Base-by-base conservation (phyloP, 1,284 basidiomycete species). In the Ustilago nuda region DNA sequence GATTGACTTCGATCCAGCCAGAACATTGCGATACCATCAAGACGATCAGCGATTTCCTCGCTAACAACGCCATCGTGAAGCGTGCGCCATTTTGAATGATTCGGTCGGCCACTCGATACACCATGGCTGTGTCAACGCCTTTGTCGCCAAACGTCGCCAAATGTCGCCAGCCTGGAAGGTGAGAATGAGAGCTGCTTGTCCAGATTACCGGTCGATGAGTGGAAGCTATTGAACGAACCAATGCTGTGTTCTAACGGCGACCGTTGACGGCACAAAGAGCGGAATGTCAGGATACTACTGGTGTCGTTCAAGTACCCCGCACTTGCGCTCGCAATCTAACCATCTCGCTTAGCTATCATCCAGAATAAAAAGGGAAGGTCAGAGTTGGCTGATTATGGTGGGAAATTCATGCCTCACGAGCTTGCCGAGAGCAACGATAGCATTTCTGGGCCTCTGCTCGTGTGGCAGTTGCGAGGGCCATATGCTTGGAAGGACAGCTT, bases 401-500 rank as follows among this genome's bases (percentile, higher is more conserved):
- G 8, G 27, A 54, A 37, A 37, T 54, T 54, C 52, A 54, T 54
- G 52, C 52, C 36, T 15, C 13, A 32, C 6, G 50, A 32, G 8
- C 4, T 6, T 51, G 48, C 48, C 17, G 48, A 50, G 30, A 50
- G 27, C 23, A 30, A 27, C 4, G 5, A 32, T 3, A 12, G 30
- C 7, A 23, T 50, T 50, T 50, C 48, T 50, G 48, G 48, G 48
- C 30, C 48, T 50, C 48, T 50, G 27, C 13, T 50, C 48, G 8
- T 50, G 27, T 50, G 48, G 23, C 27, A 30, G 27, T 32, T 12
- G 30, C 27, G 27, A 50, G 11, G 27, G 9, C 19, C 36, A 36
- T 59, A 45, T 53, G 27, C 59, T 61, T 51, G 11, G 48, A 13
- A 13, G 35, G 56, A 58, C 45, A 33, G 41, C 45, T 58, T 60